Evolutionary conservation across 2,329 filamentous ascomycete genomes (phyloP).

Genomic region (Clarireedia paspali): DNA sequence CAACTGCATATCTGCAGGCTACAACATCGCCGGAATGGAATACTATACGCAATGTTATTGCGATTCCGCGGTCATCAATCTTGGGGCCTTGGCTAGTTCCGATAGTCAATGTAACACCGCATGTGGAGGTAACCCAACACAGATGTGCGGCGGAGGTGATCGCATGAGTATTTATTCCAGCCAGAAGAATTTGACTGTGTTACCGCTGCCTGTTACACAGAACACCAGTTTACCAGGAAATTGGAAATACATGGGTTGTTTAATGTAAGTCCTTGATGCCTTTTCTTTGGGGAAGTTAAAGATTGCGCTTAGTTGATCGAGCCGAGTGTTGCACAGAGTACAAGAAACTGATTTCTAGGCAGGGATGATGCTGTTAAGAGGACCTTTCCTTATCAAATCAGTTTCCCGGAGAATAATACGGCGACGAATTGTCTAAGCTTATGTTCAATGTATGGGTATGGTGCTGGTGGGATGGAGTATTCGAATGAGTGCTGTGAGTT

Average conservation of each 20-base stretch:
- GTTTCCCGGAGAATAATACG: conserved; percentile 15
- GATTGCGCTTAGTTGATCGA: not conserved
- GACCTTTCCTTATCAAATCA: conserved; percentile 20
- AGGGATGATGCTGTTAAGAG: conserved; percentile 12
- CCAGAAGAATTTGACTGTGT: conserved; percentile 11
- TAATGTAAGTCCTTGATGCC: conserved; percentile 22
- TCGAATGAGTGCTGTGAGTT: conserved; percentile 21
- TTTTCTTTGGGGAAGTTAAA: not conserved
- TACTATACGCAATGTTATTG: conserved; percentile 29
- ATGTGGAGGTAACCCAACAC: conserved; percentile 22
- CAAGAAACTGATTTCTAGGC: not conserved
- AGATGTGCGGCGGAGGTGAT: conserved; percentile 29
- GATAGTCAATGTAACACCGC: conserved; percentile 30
- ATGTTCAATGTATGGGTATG: conserved; percentile 22
- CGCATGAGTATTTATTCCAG: conserved; percentile 22
- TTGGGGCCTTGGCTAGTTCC: conserved; percentile 15
- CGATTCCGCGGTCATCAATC: conserved; percentile 20
- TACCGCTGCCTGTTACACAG: conserved; percentile 13
- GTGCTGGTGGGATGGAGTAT: conserved; percentile 24
- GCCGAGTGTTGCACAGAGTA: not conserved
- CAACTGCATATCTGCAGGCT: conserved; percentile 29
- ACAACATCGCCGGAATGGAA: conserved; percentile 29
- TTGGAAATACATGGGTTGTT: conserved; percentile 20
- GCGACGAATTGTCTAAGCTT: conserved; percentile 18
- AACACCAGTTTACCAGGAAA: conserved; percentile 15